phyloP scores from a whole-genome alignment of 495 filamentous ascomycete genomes.

The Coniosporium apollinis region DNA sequence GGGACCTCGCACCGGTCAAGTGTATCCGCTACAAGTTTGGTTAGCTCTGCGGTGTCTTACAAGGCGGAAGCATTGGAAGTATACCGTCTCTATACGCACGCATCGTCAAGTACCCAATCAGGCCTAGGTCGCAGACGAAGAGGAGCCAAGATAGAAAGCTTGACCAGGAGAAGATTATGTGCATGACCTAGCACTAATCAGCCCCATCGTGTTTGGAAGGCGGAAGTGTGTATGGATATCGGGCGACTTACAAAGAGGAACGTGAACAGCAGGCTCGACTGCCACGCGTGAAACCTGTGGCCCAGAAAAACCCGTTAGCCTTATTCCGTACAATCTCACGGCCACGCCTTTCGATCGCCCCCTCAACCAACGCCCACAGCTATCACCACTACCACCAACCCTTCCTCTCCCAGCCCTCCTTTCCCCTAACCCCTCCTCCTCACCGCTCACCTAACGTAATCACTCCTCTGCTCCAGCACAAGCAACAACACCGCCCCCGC shows the following conservation, averaged over 20 bases:
- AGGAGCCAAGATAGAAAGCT: constrained; percentile 70
- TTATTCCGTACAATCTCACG: not conserved
- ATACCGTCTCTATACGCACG: constrained; percentile 72
- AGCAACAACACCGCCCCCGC: constrained; percentile 72
- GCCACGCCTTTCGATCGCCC: not conserved
- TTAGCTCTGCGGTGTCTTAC: constrained; percentile 11
- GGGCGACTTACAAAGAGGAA: constrained; percentile 50
- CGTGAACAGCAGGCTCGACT: constrained; percentile 74
- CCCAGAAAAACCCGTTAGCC: constrained; percentile 5
- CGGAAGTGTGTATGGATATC: too few relatives aligned
- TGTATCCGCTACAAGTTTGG: constrained; percentile 45
- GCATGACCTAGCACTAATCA: constrained; percentile 54
- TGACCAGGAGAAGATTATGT: constrained; percentile 75
- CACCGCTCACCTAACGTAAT: constrained; percentile 64
- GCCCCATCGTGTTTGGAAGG: too few relatives aligned
- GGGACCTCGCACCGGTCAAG: constrained; percentile 88
- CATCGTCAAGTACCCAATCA: constrained; percentile 63
- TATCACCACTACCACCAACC: too few relatives aligned
- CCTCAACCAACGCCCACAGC: too few relatives aligned
- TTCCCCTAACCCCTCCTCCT: not conserved
- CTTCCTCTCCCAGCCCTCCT: not conserved
- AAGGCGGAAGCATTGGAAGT: constrained; percentile 7
- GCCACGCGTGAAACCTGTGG: constrained; percentile 85
- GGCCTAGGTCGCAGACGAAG: constrained; percentile 50
- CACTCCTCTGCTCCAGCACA: constrained; percentile 80